Percentiles rank a stretch among this genome's conserved stretches.
Evolutionary conservation across 23 red algal species (phyloP).

Genomic region (Gracilaria gracilis): DNA sequence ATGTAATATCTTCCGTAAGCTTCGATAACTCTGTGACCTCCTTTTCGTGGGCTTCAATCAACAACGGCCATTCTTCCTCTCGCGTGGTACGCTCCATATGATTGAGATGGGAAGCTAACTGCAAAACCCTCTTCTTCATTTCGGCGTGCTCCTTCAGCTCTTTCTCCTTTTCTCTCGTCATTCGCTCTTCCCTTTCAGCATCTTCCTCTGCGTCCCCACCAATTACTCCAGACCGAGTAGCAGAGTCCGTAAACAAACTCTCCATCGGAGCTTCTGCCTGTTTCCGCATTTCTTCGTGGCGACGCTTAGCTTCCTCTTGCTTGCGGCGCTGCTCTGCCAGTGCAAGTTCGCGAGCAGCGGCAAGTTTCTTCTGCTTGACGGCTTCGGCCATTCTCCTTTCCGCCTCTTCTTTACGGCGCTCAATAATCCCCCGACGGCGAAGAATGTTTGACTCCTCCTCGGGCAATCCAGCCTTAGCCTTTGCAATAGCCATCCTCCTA

Average conservation of each 20-base stretch:
- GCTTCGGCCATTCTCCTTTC: slow-evolving; percentile 65
- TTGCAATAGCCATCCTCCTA: slow-evolving; percentile 47
- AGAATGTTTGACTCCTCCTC: slow-evolving; percentile 80
- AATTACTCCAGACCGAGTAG: slow-evolving; percentile 15
- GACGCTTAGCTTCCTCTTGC: slow-evolving; percentile 82
- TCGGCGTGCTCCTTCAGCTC: slow-evolving; percentile 78
- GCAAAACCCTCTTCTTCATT: slow-evolving; percentile 79
- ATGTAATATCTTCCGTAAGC: slow-evolving; percentile 44
- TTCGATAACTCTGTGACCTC: slow-evolving; percentile 51
- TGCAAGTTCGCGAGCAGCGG: slow-evolving; percentile 63
- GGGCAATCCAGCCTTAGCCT: slow-evolving; percentile 46
- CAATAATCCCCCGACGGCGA: slow-evolving; percentile 73
- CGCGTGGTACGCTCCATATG: slow-evolving; percentile 85
- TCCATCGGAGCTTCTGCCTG: slow-evolving; percentile 79
- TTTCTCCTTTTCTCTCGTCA: slow-evolving; percentile 90
- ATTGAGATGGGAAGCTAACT: slow-evolving; percentile 80
- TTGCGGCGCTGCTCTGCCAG: slow-evolving; percentile 82
- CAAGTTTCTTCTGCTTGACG: slow-evolving; percentile 80
- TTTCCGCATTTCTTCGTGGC: slow-evolving; percentile 85
- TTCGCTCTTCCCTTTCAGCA: slow-evolving; percentile 73
- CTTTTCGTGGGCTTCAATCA: slow-evolving; percentile 57
- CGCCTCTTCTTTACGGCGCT: slow-evolving; percentile 83
- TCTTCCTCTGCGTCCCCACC: slow-evolving; percentile 59
- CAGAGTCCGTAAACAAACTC: slow-evolving; percentile 41
- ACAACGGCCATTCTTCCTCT: slow-evolving; percentile 80